Percentiles rank a stretch among this genome's conserved stretches.
phyloP scores from a whole-genome alignment of 1,284 basidiomycete species.

The Sporisorium exsertum region DNA sequence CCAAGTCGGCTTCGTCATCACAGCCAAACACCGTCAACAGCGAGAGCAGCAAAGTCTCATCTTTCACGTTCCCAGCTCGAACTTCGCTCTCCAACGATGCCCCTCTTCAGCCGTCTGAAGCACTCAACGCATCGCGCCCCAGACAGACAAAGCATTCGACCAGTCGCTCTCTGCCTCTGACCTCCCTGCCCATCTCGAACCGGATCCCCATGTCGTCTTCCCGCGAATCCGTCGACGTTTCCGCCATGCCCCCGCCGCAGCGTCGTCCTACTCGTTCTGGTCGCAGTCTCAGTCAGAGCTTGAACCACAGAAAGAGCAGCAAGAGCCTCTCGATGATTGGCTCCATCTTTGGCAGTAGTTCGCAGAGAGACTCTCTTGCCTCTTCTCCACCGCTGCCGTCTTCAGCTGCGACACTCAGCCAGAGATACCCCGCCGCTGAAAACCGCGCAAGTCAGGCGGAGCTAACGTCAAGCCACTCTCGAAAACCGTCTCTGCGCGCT shows the following conservation, averaged over 20 bases:
- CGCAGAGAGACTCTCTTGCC: neutral
- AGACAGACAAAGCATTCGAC: conserved; percentile 27
- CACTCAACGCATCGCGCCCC: neutral
- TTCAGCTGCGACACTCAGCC: conserved; percentile 9
- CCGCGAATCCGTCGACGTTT: neutral
- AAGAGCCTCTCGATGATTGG: conserved; percentile 43
- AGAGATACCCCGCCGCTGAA: conserved; percentile 5
- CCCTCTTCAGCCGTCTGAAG: neutral
- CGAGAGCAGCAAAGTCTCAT: conserved; percentile 10
- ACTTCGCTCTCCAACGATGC: conserved; percentile 15
- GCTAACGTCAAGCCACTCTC: conserved; percentile 10
- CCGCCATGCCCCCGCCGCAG: conserved; percentile 3
- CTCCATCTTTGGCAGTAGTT: conserved; percentile 17
- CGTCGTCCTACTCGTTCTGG: conserved; percentile 16
- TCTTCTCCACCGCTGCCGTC: conserved; percentile 24
- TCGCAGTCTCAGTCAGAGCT: conserved; percentile 18
- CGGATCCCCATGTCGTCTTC: conserved; percentile 11
- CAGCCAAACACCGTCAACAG: conserved; percentile 11
- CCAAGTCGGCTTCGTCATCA: neutral
- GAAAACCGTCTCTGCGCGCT: conserved; percentile 25
- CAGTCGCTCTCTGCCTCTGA: conserved; percentile 24
- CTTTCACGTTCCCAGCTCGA: conserved; percentile 32
- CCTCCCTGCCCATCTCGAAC: conserved; percentile 18
- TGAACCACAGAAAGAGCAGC: conserved; percentile 42
- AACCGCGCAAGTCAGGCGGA: neutral